Conservation (phyloP, 768 basidiomycete species). For the Xerocomellus intermedius region DNA sequence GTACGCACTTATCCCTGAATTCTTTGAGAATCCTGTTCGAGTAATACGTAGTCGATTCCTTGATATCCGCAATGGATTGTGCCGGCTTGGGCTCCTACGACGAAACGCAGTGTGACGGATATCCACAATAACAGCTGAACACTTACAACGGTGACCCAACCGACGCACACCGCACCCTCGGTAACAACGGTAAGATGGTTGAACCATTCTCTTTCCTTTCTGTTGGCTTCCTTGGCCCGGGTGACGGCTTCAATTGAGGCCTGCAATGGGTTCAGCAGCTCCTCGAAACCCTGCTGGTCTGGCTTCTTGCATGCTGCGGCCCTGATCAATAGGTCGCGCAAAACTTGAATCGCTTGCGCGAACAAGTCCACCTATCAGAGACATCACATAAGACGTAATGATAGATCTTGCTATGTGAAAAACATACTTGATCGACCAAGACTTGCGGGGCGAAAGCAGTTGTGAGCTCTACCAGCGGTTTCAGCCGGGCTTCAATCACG, state of each 20-base stretch:
- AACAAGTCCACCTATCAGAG: slow-evolving; percentile 61
- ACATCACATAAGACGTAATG: slow-evolving; percentile 2
- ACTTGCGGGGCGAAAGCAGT: slow-evolving; percentile 63
- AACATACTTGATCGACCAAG: slow-evolving; percentile 74
- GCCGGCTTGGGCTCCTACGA: slow-evolving; percentile 72
- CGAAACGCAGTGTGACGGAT: background rate
- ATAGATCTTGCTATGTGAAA: slow-evolving; percentile 2
- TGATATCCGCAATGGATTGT: slow-evolving; percentile 75
- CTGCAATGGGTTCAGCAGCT: slow-evolving; percentile 66
- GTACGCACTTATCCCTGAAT: slow-evolving; percentile 83
- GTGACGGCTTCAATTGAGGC: slow-evolving; percentile 70
- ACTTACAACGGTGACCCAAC: slow-evolving; percentile 85
- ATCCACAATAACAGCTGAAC: background rate
- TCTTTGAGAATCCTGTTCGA: slow-evolving; percentile 89
- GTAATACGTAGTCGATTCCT: slow-evolving; percentile 85
- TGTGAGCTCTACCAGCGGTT: slow-evolving; percentile 72
- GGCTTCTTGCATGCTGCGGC: slow-evolving; percentile 82
- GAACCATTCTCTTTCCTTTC: slow-evolving; percentile 79
- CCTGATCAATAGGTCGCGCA: slow-evolving; percentile 66
- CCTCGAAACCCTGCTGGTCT: slow-evolving; percentile 52
- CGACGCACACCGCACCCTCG: slow-evolving; percentile 77
- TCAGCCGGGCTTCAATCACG: slow-evolving; percentile 71
- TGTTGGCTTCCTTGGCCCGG: slow-evolving; percentile 78
- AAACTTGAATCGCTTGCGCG: slow-evolving; percentile 60
- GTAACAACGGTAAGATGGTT: slow-evolving; percentile 78